Evolutionary conservation across 192 early-diverging fungal species (phyloP), one percentile per base, ranked within the genome.

Genomic region (Ambispora gerdemannii): DNA sequence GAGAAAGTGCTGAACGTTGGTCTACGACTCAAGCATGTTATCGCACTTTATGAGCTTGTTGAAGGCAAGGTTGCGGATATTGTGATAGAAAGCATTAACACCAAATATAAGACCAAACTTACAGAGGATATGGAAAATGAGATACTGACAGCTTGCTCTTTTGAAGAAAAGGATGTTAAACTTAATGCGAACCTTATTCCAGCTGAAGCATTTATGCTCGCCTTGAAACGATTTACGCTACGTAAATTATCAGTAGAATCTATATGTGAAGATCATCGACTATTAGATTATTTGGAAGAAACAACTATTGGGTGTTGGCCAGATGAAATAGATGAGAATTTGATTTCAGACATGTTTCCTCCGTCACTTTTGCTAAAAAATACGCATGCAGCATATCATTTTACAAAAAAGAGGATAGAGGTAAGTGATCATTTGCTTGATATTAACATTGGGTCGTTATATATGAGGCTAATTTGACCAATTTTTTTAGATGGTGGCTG

Each of bases 161-260:
- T 53, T 63, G 63, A 66, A 20, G 11, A 51, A 13, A 33, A n/a
- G 4, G 10, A 10, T 4, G 36, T 34, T 31, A 17, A 31, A 30
- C 20, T 43, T 33, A n/a, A 58, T n/a, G 15, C 61, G 0, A 19
- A 63, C 11, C 32, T 28, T 7, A 52, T 72, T 8, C 71, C 71
- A 2, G 71, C 63, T 1, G 28, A 28, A 38, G 22, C 64, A 25
- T 72, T 72, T 30, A 28, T 50, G 6, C 28, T 56, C 3, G 71
- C 71, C 8, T 35, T 72, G 7, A 72, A 72, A 58, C 17, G 71
- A 55, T 72, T 72, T 67, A 67, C 55, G 50, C 27, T 22, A 34
- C 67, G 71, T 38, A 24, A 55, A 4, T 55, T 72, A 22, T 33
- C 65, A 19, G 25, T 32, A 3, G 50, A 55, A 35, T 24, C 7